These are phyloP conservation scores for Dionaea muscipula DNA, from an alignment of 179 eudicot genomes.

Conservation along the genomic window DNA sequence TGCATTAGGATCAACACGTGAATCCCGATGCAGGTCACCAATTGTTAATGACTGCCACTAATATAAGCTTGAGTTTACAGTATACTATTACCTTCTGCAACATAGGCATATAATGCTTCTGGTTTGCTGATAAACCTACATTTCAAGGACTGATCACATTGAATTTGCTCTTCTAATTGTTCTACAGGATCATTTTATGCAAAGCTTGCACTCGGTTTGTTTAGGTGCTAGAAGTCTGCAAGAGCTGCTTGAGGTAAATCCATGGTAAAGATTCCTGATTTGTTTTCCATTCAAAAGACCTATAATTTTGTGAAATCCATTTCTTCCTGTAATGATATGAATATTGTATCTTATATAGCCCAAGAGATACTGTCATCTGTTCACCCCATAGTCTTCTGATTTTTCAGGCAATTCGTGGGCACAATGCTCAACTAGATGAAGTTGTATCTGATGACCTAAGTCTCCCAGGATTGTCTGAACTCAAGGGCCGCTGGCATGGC, in stretches of 20 bases:
- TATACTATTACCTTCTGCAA: no score
- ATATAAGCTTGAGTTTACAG: no score
- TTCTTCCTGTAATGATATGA: slow-evolving; percentile 1
- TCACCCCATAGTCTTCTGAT: slow-evolving; percentile 4
- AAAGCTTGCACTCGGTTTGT: slow-evolving; percentile 79
- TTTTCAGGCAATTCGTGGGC: slow-evolving; percentile 54
- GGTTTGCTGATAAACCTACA: background rate
- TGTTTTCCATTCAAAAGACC: no score
- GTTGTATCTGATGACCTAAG: slow-evolving; percentile 70
- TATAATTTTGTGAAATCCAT: slow-evolving; percentile 2
- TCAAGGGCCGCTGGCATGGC: slow-evolving; percentile 96
- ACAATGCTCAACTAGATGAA: slow-evolving; percentile 49
- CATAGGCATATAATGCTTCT: no score
- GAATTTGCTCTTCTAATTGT: slow-evolving; percentile 3
- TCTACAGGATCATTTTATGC: slow-evolving; percentile 78
- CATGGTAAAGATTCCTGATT: background rate
- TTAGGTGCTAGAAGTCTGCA: slow-evolving; percentile 60
- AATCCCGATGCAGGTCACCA: no score
- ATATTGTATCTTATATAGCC: no score
- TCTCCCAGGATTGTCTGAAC: slow-evolving; percentile 95
- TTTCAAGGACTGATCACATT: background rate
- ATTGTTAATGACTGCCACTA: no score
- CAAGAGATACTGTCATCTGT: no score
- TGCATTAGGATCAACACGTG: no score
- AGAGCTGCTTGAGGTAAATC: slow-evolving; percentile 71